A percentile compares a stretch with the other conserved stretches of the same genome.
phyloP scores from a whole-genome alignment of 768 basidiomycete genomes.

The Leucocoprinus leucothites region DNA sequence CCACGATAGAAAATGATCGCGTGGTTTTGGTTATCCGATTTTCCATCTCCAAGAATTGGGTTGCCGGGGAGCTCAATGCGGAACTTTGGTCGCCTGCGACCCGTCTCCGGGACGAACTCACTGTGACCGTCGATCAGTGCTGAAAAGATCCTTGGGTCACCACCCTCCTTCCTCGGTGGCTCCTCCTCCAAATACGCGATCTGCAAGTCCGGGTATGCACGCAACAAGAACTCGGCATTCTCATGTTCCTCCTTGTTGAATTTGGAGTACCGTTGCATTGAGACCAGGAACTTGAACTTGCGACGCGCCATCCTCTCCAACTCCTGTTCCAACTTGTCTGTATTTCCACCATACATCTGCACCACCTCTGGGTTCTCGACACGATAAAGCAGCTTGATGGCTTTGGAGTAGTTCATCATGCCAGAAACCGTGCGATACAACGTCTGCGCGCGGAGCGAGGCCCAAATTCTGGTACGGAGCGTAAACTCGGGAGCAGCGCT shows the following conservation, averaged over 20 bases:
- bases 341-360: slow-evolving; percentile 95
- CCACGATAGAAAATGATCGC: slow-evolving; percentile 99
- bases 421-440: slow-evolving; percentile 98
- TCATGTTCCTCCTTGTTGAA: slow-evolving; percentile 99
- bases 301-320: slow-evolving; percentile 96
- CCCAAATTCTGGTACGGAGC: slow-evolving; percentile 98
- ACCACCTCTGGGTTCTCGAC: slow-evolving; percentile 99
- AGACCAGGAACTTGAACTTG: slow-evolving; percentile 99
- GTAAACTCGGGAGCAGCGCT: slow-evolving; percentile 98
- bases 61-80: slow-evolving; percentile 98
- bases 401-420: slow-evolving; percentile 99
- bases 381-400: slow-evolving; percentile 98
- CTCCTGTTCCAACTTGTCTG: slow-evolving; percentile 93
- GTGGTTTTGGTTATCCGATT: slow-evolving; percentile 99
- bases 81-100: slow-evolving; percentile 92
- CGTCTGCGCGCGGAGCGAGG: slow-evolving; percentile 96
- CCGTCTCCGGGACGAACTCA: slow-evolving; percentile 88
- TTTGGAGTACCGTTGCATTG: slow-evolving; percentile 99
- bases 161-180: slow-evolving; percentile 88
- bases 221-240: slow-evolving; percentile 96
- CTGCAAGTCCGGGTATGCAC: slow-evolving; percentile 97
- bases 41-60: slow-evolving; percentile 98
- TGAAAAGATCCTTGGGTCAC: slow-evolving; percentile 93
- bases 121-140: slow-evolving; percentile 97
- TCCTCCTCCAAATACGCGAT: slow-evolving; percentile 99